Conservation (phyloP, 495 filamentous ascomycete genomes). For the Elasticomyces elasticus region DNA sequence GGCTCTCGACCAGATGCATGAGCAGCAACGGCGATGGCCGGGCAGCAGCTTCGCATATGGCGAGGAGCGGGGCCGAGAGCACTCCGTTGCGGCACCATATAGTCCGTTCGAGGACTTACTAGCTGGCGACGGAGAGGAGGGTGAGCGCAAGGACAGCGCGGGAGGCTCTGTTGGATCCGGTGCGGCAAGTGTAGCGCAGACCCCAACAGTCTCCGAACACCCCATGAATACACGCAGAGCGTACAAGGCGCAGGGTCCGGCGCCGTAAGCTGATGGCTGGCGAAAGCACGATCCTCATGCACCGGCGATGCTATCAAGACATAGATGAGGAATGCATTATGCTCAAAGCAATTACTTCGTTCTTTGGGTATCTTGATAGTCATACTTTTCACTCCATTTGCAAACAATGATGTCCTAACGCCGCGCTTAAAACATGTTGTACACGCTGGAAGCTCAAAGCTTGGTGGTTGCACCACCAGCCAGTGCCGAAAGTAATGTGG, state of each 20-base stretch:
- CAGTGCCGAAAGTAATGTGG: background rate
- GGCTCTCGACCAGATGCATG: conserved; percentile 70
- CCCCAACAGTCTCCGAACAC: conserved; percentile 18
- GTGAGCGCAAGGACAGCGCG: background rate
- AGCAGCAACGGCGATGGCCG: conserved; percentile 61
- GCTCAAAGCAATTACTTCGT: background rate
- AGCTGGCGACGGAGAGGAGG: background rate
- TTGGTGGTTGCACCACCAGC: background rate
- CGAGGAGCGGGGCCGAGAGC: conserved; percentile 39
- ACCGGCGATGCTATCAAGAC: too few relatives aligned
- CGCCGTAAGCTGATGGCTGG: too few relatives aligned
- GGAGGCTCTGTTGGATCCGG: conserved; percentile 1
- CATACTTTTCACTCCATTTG: background rate
- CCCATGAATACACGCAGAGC: too few relatives aligned
- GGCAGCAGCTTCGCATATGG: conserved; percentile 20
- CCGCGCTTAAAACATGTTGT: background rate
- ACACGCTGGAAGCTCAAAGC: background rate
- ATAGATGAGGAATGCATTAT: too few relatives aligned
- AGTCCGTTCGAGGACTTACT: conserved; percentile 50
- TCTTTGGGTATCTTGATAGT: conserved; percentile 3
- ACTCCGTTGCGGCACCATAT: conserved; percentile 63
- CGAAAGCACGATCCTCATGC: too few relatives aligned
- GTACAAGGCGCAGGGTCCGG: too few relatives aligned
- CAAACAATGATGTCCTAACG: background rate
- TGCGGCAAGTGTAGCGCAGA: background rate